These are phyloP conservation scores for Saccharomyces hybrid DNA, from an alignment of 1,139 yeast species.

Conservation along the genomic window DNA sequence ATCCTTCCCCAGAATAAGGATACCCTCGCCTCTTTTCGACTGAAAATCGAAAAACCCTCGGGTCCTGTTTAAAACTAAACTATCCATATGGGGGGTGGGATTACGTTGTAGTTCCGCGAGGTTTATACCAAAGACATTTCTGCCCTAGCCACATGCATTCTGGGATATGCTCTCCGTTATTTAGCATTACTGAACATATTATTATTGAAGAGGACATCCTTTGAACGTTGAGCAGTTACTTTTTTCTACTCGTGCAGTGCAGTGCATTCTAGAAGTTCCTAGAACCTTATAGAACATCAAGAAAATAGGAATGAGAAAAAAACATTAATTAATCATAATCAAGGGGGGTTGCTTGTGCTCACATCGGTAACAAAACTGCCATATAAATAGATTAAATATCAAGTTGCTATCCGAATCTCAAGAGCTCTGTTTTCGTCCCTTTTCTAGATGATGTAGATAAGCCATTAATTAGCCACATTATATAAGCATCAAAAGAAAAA, in stretches of 20 bases:
- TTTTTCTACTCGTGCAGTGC: not conserved
- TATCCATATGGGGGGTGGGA: not conserved
- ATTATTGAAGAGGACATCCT: not conserved
- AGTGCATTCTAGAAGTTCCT: constrained; percentile 2
- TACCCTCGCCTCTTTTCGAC: not conserved
- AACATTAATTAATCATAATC: not conserved
- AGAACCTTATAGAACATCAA: constrained; percentile 6
- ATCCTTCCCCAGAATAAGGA: not conserved
- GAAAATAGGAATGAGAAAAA: constrained; percentile 2
- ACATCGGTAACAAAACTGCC: not conserved
- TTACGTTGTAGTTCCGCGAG: not conserved
- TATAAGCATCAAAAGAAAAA: constrained; percentile 4
- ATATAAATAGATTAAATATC: not conserved
- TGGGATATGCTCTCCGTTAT: not conserved
- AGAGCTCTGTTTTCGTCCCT: too few species aligned
- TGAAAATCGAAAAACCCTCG: not conserved
- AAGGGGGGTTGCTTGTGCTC: not conserved
- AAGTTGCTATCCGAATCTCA: not conserved
- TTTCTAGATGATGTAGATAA: too few species aligned
- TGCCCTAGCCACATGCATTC: not conserved
- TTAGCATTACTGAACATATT: not conserved
- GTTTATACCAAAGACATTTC: not conserved
- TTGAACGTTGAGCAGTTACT: not conserved
- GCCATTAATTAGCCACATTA: too few species aligned
- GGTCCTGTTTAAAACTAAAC: not conserved